phyloP scores from a whole-genome alignment of 2,329 filamentous ascomycete genomes.

The Trichoderma pleuroti region DNA sequence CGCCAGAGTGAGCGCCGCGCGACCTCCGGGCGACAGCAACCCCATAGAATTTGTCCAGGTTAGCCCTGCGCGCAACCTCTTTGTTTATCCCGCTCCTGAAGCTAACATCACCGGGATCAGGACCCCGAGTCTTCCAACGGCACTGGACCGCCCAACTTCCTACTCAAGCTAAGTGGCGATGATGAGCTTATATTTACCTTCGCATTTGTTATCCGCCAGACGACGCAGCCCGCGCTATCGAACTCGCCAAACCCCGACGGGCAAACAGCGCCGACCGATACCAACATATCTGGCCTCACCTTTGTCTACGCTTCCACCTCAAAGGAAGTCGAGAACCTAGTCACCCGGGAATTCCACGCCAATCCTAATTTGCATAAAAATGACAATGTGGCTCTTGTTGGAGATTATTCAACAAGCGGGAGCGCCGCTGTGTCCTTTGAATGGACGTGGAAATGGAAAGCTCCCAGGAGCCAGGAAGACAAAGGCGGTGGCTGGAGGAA shows the following conservation, averaged over 20 bases:
- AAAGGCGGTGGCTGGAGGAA: conserved; percentile 91
- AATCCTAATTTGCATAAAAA: conserved; percentile 98
- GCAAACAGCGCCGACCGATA: conserved; percentile 56
- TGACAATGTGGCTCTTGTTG: conserved; percentile 90
- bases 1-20: conserved; percentile 68
- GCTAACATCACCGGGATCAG: conserved; percentile 43
- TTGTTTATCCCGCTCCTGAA: conserved; percentile 16
- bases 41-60: conserved; percentile 93
- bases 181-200: conserved; percentile 93
- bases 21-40: conserved; percentile 67
- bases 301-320: conserved; percentile 85
- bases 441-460: conserved; percentile 97
- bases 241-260: conserved; percentile 48
- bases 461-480: conserved; percentile 78
- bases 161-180: conserved; percentile 83
- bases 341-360: conserved; percentile 93
- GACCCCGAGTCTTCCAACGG: conserved; percentile 65
- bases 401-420: conserved; percentile 83
- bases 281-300: conserved; percentile 80
- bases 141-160: conserved; percentile 62
- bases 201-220: conserved; percentile 72
- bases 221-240: conserved; percentile 34
- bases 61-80: conserved; percentile 32
- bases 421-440: conserved; percentile 81
- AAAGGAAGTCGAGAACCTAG: conserved; percentile 86